These are phyloP conservation scores for Inga leiocalycina DNA, from an alignment of 306 rosid species.

Conservation along the genomic window DNA sequence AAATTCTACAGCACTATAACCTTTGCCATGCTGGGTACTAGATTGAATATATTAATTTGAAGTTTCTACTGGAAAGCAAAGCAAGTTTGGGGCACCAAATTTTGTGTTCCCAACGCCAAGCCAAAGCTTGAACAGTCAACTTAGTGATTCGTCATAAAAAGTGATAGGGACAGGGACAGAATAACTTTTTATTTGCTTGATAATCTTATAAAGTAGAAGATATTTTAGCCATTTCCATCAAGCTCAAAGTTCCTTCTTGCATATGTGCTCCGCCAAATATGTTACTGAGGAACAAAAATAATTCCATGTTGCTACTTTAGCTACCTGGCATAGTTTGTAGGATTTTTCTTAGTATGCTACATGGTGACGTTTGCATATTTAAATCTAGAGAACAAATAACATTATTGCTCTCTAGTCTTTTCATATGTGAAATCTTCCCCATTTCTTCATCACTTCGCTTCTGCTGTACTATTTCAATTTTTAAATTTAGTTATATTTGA, in stretches of 20 bases:
- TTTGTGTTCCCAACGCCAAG: conserved; percentile 1
- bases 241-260: neutral
- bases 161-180: neutral
- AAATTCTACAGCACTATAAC: neutral
- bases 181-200: too few relatives aligned
- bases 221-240: neutral
- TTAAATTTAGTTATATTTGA: neutral
- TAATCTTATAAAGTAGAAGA: neutral
- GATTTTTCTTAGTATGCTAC: conserved; percentile 5
- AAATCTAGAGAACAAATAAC: conserved; percentile 5
- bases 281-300: conserved; percentile 6
- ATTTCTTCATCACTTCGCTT: too few relatives aligned
- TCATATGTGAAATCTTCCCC: conserved; percentile 1
- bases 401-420: neutral
- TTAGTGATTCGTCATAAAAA: neutral
- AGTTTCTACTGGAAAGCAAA: conserved; percentile 5
- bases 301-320: conserved; percentile 3
- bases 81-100: neutral
- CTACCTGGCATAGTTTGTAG: neutral
- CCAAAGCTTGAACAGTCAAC: neutral
- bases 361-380: neutral
- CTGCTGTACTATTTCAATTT: too few relatives aligned
- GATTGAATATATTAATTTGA: conserved; percentile 11
- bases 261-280: neutral
- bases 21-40: conserved; percentile 10